Base-by-base conservation (phyloP, 768 basidiomycete genomes). In the Favolaschia claudopus region DNA sequence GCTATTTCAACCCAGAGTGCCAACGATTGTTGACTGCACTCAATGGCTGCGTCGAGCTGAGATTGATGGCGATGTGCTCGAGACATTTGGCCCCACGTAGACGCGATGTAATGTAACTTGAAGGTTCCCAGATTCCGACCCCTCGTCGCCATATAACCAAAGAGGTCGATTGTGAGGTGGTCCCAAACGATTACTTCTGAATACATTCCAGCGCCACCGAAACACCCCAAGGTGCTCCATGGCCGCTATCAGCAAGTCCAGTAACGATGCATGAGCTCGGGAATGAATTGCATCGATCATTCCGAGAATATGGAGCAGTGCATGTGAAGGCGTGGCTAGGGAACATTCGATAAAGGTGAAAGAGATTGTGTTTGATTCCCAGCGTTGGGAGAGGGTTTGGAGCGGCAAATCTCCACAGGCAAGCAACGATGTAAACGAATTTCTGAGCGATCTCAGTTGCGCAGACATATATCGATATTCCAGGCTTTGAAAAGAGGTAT, bases 381-480 rank as follows among this genome's bases (percentile, higher is more conserved):
- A 9, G 34, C 36, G 39, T 12, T 44, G 24, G 19, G 20, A 28
- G 43, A 17, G 4, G 20, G 17, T 39, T 14, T 10, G 20, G 37
- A 20, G 20, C 19, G 39, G 37, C 14, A 14, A 27, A n/a, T 29
- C 13, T 43, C 39, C 51, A 10, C 44, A 9, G 20, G 8, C 20
- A 28, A 46, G 10, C 19, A 43, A 45, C 9, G 36, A 8, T 33
- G 49, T 25, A 27, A 62, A n/a, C 24, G 34, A 33, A 29, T 50
- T 20, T 10, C 52, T 40, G 25, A 62, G 39, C 7, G 12, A 33
- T 14, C 52, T 39, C 0, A 45, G 38, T 32, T 57, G 55, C 7
- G 25, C 36, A 4, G 60, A 62, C 24, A 62, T 34, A 49, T 53
- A 62, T 9, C 48, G 55, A 6, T 24, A 56, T 31, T 57, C 61